phyloP scores from a whole-genome alignment of 2,329 filamentous ascomycete genomes.

The Botrytis byssoidea region DNA sequence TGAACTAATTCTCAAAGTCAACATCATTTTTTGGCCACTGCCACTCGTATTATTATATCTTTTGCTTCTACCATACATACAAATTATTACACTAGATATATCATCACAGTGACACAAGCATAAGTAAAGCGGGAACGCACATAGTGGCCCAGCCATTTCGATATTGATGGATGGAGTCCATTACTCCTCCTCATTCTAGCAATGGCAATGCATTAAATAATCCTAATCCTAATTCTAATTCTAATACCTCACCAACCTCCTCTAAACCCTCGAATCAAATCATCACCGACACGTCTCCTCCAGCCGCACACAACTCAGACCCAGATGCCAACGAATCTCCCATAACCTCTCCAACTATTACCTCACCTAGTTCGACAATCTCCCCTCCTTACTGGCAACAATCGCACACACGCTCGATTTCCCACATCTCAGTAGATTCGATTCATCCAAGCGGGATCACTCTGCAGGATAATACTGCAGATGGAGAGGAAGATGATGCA shows the following conservation, averaged over 20 bases:
- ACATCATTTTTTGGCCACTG: neutral
- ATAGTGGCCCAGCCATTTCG: conserved; percentile 21
- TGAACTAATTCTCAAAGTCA: neutral
- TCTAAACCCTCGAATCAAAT: neutral
- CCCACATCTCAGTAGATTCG: conserved; percentile 49
- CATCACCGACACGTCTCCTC: too few relatives aligned
- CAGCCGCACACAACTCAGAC: neutral
- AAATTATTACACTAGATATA: neutral
- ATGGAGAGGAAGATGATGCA: conserved; percentile 45
- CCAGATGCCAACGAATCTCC: conserved; percentile 8
- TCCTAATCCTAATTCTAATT: neutral
- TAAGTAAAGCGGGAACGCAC: conserved; percentile 20
- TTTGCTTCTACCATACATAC: neutral
- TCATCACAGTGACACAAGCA: conserved; percentile 5
- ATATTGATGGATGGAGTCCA: conserved; percentile 37
- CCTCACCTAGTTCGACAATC: conserved; percentile 27
- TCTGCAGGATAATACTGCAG: conserved; percentile 54
- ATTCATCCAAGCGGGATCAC: conserved; percentile 56
- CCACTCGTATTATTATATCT: neutral
- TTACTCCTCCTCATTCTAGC: conserved; percentile 23
- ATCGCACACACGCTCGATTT: conserved; percentile 38
- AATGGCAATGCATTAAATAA: conserved; percentile 21
- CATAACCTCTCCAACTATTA: conserved; percentile 17
- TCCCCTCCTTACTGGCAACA: conserved; percentile 45
- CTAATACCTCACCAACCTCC: neutral